Evolutionary conservation across 441 rosid species (phyloP), one percentile per base, ranked within the genome.

Genomic region (Manihot esculenta): DNA sequence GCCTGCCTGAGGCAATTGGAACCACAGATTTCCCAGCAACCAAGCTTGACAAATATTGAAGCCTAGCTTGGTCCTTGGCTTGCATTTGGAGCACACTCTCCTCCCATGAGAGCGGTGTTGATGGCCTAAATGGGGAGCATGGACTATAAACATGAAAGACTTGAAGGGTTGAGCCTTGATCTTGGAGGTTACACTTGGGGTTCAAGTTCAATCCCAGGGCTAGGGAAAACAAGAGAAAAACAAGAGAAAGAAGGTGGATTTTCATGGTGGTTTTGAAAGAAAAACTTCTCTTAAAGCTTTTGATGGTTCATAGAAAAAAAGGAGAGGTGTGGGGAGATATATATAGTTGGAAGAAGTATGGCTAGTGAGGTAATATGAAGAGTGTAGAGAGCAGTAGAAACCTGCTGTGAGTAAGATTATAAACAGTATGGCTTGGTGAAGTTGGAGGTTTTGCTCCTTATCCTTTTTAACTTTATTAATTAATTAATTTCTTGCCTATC

Each of bases 1-100:
- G 88, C 35, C 94, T 81, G 55, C 95, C 97, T 0, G 97, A 89
- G 41, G 99, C 99, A 41, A 94, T 80, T 0, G 99, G 97, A 74
- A 88, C 99, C 3, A 87, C 80, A 7, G 97, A 86, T 71, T 72
- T 90, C 70, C 61, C 62, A 3, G 89, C 92, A 57, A 77, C 89
- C 14, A 90, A 89, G 80, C 88, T 91, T 1, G 95, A 81, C 79
- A 94, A 74, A 76, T 76, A 88, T 38, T 73, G 86, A 45, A 94
- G 81, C 79, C 99, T 84, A 64, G 87, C 89, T 75, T 86, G 86
- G 78, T 94, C 99, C 62, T 86, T 68, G 38, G 87, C 86, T 76
- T 82, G 86, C 78, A 79, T 86, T 74, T 94, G 77, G 27, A 89
- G 85, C 41, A 93, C 86, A 70, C 72, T 83, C 67, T 80, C 86